Base-by-base conservation (phyloP, 225 moss, liverwort and hornwort genomes). In the Anthoceros angustus region DNA sequence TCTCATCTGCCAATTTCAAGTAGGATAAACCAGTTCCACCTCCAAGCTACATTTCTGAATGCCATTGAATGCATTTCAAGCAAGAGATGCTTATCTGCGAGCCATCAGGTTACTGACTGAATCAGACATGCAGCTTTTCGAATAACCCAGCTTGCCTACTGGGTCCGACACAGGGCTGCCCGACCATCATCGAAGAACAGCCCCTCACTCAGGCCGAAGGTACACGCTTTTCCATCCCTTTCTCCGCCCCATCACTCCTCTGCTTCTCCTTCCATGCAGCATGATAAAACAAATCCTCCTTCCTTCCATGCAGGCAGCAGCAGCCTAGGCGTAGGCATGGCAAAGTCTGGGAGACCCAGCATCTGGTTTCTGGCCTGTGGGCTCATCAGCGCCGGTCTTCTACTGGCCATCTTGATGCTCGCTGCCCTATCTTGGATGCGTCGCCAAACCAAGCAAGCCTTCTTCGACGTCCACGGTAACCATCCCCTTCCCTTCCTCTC, bases 401-500 rank as follows among this genome's bases (percentile, higher is more conserved):
- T 94, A 23, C 81, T 90, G 64, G 84, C 82, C 25, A 79, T 84
- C 15, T 70, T 87, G 61, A 79, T 86, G 38, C 80, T 87, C 69
- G 84, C 90, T 39, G 78, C 84, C 39, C 78, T 83, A 15, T 94
- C 84, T 80, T 94, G 93, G 93, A 80, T 80, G 74, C 87, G 89
- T 39, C 84, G 89, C 60, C 82, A 74, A 25, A 80, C 77, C 67
- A 81, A 80, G 71, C 93, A 90, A 81, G 69, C 81, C 68, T 94
- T 94, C 74, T 94, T 94, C 68, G 93, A 94, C 68, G 93, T 94
- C 7, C 75, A 90, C 71, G 93, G 89, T 93, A 75, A n/a, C 20
- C 4, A 25, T 43, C 21, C 18, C 9, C 46, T 25, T 70, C 2
- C 25, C 41, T 45, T 66, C n/a, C 23, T 8, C 23, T 15, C 12